Evolutionary conservation across 2,329 filamentous ascomycete genomes (phyloP), one percentile per base, ranked within the genome.

Genomic region (Penicillium sp.): DNA sequence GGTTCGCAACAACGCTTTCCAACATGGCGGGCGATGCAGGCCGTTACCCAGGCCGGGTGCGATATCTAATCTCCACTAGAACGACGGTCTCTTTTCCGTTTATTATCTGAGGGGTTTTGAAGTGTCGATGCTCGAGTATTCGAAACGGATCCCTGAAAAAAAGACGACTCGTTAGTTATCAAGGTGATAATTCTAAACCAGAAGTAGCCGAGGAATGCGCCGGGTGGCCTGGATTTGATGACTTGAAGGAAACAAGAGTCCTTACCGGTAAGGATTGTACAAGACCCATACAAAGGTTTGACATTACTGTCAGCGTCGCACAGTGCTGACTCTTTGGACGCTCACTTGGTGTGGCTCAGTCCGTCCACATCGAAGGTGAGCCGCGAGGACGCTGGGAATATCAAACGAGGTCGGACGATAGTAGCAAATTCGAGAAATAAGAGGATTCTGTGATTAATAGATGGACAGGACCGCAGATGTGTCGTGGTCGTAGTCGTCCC

Each of bases 1-100:
- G 82, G 77, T 93, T 95, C 67, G 94, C 91, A 62, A 97, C 94
- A 66, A 99, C 83, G 65, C 92, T 90, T 83, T 99, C 94, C 78
- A 99, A 85, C 94, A 99, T 99, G 68, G 73, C 81, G 81, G 77
- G 73, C 73, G 73, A 66, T 65, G 73, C 71, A 71, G 79, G 85
- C 82, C 88, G 84, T 91, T 69, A 88, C 85, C 88, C 88, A 70
- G 89, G 87, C 85, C 79, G 76, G 85, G 86, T 57, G 16, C 33
- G 4, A 30, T 28, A 21, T 28, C 14, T 47, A 18, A 47, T 18
- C 21, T 24, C 30, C 30, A 35, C 12, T 16, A 14, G 12, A 35
- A 16, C 9, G 33, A 40, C 48, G 21, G 33, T 40, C 40, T 6
- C 5, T 28, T 47, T 7, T 20, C 14, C 12, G 23, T 55, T 30